These are phyloP conservation scores for Yamadazyma jaroonii DNA, from an alignment of 1,139 yeast species.

Conservation along the genomic window DNA sequence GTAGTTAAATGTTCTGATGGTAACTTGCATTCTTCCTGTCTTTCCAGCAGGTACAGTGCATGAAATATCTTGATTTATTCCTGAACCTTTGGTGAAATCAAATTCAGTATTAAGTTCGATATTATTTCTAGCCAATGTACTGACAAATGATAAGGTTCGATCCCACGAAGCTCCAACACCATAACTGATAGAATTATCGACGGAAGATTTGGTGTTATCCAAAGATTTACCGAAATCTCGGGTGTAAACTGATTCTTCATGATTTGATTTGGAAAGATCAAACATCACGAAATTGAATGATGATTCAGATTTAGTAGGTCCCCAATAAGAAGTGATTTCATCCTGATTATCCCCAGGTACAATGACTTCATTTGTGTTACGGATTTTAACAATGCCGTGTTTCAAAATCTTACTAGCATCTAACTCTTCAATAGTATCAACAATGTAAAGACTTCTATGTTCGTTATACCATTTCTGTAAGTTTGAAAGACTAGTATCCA, in stretches of 20 bases:
- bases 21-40: slow-evolving; percentile 6
- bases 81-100: slow-evolving; percentile 8
- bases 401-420: slow-evolving; percentile 13
- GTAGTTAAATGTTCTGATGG: slow-evolving; percentile 4
- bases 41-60: slow-evolving; percentile 13
- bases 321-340: slow-evolving; percentile 13
- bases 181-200: slow-evolving; percentile 10
- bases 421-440: slow-evolving; percentile 14
- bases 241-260: slow-evolving; percentile 1
- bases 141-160: slow-evolving; percentile 7
- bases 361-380: slow-evolving; percentile 16
- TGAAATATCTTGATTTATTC: slow-evolving; percentile 6
- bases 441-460: slow-evolving; percentile 7
- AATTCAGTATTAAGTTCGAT: slow-evolving; percentile 8
- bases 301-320: slow-evolving; percentile 3
- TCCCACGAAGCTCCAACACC: slow-evolving; percentile 8
- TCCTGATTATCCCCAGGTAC: slow-evolving; percentile 15
- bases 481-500: slow-evolving; percentile 4
- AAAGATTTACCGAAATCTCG: slow-evolving; percentile 15
- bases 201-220: slow-evolving; percentile 12
- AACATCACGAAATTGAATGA: slow-evolving; percentile 12
- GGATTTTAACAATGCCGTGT: slow-evolving; percentile 16
- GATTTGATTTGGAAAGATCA: slow-evolving; percentile 6
- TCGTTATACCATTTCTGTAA: slow-evolving; percentile 6
- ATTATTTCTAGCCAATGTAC: slow-evolving; percentile 3